phyloP scores from a whole-genome alignment of 2,329 filamentous ascomycete species.

The Diaporthe aspalathi region DNA sequence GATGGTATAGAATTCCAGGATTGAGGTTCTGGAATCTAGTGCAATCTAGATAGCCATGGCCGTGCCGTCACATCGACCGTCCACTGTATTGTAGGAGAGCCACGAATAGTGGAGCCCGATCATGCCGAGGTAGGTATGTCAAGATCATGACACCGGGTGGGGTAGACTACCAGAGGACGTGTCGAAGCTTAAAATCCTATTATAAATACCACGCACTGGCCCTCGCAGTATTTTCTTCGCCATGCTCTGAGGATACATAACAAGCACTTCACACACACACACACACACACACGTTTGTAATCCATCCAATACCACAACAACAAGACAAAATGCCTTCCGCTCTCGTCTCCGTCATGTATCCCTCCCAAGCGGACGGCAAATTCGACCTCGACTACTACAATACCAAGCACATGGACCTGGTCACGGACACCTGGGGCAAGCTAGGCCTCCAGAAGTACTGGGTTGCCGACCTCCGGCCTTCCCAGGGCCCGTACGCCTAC shows the following conservation, averaged over 20 bases:
- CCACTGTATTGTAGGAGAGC: too few species aligned
- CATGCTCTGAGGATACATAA: background rate
- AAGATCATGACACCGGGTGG: background rate
- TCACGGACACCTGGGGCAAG: conserved; percentile 51
- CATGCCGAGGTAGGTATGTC: background rate
- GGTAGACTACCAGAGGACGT: background rate
- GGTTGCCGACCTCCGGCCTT: conserved; percentile 43
- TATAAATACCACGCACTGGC: conserved; percentile 7
- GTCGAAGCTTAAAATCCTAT: background rate
- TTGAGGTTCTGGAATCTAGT: too few species aligned
- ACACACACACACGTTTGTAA: too few species aligned
- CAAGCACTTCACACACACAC: background rate
- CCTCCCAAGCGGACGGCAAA: conserved; percentile 50
- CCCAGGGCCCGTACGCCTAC: conserved; percentile 43
- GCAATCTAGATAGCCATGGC: too few species aligned
- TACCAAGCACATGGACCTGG: conserved; percentile 58
- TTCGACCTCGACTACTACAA: conserved; percentile 64
- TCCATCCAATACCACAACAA: background rate
- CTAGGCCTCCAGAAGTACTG: conserved; percentile 53
- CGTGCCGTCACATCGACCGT: background rate
- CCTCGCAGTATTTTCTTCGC: background rate
- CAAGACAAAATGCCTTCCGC: conserved; percentile 34
- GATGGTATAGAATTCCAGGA: too few species aligned
- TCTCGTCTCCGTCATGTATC: conserved; percentile 52
- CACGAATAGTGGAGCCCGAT: background rate